Evolutionary conservation across 2,329 filamentous ascomycete species (phyloP), one percentile per base, ranked within the genome.

Genomic region (Pseudogymnoascus sp.): DNA sequence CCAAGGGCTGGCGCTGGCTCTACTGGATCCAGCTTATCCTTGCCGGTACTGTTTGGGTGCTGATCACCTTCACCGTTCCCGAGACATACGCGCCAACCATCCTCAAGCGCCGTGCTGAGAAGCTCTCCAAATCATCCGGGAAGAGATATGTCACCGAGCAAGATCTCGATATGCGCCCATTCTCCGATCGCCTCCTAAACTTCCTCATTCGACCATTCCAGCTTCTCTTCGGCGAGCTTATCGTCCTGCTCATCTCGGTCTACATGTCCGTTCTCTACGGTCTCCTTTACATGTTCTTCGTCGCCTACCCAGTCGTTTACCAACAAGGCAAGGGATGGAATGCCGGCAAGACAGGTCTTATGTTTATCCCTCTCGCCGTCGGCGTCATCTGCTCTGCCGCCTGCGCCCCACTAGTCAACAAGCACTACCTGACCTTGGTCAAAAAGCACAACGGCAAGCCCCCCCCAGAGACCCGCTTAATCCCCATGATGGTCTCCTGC

Each of bases 21-120:
- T 95, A 95, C 78, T 93, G 89, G 88, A 84, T 96, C 69, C 90
- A 93, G 71, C 79, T 95, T 10, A 96, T 96, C 71, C 73, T 95
- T 11, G 79, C 88, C 26, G 86, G 80, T 12, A 72, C 87, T 60
- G 83, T 88, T 69, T 95, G 88, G 85, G 65, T 88, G 16, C 73
- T 93, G 65, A 92, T 95, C 74, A 88, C 87, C 31, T 93, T 96
- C 75, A 95, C 90, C n/a, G 87, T 96, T 0, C 90, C 91, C 1
- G 92, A 96, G 75, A 96, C 92, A 0, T 96, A 95, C 73, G 87
- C 91, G 0, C 91, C 92, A 0, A 89, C 85, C 0, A 86, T 96
- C 61, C 83, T 97, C 14, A 82, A 84, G 62, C 77, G 77, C 31
- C 83, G 91, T 11, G 92, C 92, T 2, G 80, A 81, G 71, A 89